Base-by-base conservation (phyloP, 495 filamentous ascomycete genomes). In the Tuber aestivum region DNA sequence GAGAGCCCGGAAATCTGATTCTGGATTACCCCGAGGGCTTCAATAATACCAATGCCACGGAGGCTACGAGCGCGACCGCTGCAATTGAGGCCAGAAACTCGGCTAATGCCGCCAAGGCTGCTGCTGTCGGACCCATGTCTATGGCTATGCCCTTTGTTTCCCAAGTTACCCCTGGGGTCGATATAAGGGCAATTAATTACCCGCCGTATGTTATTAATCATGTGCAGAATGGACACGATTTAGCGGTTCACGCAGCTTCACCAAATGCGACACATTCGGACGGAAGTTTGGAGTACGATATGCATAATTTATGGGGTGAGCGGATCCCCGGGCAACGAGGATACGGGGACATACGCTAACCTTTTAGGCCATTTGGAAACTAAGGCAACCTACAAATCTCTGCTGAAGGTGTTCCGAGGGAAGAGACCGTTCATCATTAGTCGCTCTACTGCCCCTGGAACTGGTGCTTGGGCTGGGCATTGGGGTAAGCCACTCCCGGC, bases 361-460 rank as follows among this genome's bases (percentile, higher is more conserved):
- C 12, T 65, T 61, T 65, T 65, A 65, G 56, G 56, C 27, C 56
- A 65, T 65, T 35, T 65, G 27, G 56, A 65, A 65, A 35, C 14
- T 35, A 92, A 92, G 74, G 93, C 93, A 14, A 97, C 93, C 18
- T 93, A 95, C 84, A 84, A 92, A 37, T 92, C 89, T 41, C 87
- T 96, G 12, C 85, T 91, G 6, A 81, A 84, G 27, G 84, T 94
- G 14, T 89, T 88, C 78, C 87, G 89, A 0, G 85, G 81, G 20
- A 91, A 92, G 80, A 89, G 93, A 0, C 93, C 93, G 0, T 95
- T 97, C 84, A 92, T 96, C 82, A 94, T 97, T 77, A 92, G 91
- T 1, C 90, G 93, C 65, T 92, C 91, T 71, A 95, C 93, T 6
- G 94, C 94, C 81, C 89, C 91, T 21, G 93, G 93, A 8, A 88